Conservation (phyloP, 1,139 yeast species). For the Dujonia santamariae region DNA sequence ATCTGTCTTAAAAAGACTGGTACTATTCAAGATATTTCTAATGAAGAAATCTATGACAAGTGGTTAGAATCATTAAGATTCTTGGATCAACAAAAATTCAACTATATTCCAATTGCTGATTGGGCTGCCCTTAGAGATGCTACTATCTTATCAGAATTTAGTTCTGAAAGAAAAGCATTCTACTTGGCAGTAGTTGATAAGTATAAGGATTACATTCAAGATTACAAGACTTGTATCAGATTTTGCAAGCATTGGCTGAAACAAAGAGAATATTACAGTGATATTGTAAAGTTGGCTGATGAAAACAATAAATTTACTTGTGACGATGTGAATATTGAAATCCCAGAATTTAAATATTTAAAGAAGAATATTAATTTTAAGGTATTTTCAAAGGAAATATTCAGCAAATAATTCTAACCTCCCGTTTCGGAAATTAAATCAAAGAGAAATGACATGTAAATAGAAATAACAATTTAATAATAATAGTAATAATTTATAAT, state of each 20-base stretch:
- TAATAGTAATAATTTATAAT: too few species aligned
- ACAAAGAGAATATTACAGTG: slow-evolving; percentile 19
- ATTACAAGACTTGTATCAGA: slow-evolving; percentile 26
- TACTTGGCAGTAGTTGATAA: slow-evolving; percentile 58
- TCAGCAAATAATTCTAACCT: too few species aligned
- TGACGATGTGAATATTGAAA: slow-evolving; percentile 16
- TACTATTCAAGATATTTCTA: slow-evolving; percentile 49
- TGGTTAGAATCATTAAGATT: slow-evolving; percentile 60
- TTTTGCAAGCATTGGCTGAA: slow-evolving; percentile 35
- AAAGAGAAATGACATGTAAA: too few species aligned
- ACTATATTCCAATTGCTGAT: slow-evolving; percentile 75
- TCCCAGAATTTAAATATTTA: slow-evolving; percentile 27
- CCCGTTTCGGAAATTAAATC: too few species aligned
- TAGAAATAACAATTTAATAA: too few species aligned
- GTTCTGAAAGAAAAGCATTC: slow-evolving; percentile 47
- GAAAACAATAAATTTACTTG: slow-evolving; percentile 4
- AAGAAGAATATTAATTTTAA: slow-evolving; percentile 29
- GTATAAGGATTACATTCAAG: slow-evolving; percentile 46
- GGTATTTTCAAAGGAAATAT: slow-evolving; percentile 18
- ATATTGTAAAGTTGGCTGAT: slow-evolving; percentile 14
- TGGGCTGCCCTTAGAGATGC: slow-evolving; percentile 87
- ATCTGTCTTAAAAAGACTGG: slow-evolving; percentile 76
- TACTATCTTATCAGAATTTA: slow-evolving; percentile 49
- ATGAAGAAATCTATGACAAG: slow-evolving; percentile 50
- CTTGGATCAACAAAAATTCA: slow-evolving; percentile 53